phyloP scores from a whole-genome alignment of 805 yeast species.

The Metschnikowia similis region DNA sequence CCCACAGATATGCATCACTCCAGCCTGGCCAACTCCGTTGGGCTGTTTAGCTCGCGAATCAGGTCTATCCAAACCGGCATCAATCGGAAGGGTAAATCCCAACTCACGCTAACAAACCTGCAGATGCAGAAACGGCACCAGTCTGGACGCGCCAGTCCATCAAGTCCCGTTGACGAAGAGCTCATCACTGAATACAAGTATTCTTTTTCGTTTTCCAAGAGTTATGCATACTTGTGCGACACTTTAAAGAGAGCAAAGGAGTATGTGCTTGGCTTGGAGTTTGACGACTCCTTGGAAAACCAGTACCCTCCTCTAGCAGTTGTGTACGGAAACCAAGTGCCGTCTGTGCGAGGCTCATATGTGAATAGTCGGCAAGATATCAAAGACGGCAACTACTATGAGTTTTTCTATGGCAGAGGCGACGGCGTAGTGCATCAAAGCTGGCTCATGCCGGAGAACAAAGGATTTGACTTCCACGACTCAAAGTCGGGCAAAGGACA shows the following conservation, averaged over 20 bases:
- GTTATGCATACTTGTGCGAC: conserved; percentile 58
- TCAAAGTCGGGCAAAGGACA: conserved; percentile 37
- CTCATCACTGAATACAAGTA: conserved; percentile 8
- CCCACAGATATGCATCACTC: conserved; percentile 2
- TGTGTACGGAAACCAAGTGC: conserved; percentile 76
- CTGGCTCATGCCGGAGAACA: conserved; percentile 74
- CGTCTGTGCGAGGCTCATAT: conserved; percentile 78
- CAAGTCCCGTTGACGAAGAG: conserved; percentile 9
- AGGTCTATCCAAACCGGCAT: conserved; percentile 12
- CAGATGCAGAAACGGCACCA: conserved; percentile 25
- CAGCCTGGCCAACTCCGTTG: conserved; percentile 4
- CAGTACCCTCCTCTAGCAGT: conserved; percentile 80
- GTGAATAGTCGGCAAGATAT: conserved; percentile 62
- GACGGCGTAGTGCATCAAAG: conserved; percentile 88
- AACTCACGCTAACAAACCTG: conserved; percentile 17
- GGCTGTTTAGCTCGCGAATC: conserved; percentile 22
- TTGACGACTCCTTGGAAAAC: conserved; percentile 39
- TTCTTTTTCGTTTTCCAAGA: conserved; percentile 47
- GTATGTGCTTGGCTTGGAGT: conserved; percentile 55
- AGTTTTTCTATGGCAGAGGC: conserved; percentile 83
- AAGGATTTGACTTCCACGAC: conserved; percentile 50
- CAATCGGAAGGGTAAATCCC: conserved; percentile 12
- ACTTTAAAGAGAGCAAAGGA: conserved; percentile 57
- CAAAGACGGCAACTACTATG: conserved; percentile 64
- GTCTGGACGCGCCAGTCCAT: conserved; percentile 16